A percentile compares a stretch with the other conserved stretches of the same genome.
These are phyloP conservation scores for Ustulina deusta DNA, from an alignment of 2,329 filamentous ascomycete species.

Conservation along the genomic window DNA sequence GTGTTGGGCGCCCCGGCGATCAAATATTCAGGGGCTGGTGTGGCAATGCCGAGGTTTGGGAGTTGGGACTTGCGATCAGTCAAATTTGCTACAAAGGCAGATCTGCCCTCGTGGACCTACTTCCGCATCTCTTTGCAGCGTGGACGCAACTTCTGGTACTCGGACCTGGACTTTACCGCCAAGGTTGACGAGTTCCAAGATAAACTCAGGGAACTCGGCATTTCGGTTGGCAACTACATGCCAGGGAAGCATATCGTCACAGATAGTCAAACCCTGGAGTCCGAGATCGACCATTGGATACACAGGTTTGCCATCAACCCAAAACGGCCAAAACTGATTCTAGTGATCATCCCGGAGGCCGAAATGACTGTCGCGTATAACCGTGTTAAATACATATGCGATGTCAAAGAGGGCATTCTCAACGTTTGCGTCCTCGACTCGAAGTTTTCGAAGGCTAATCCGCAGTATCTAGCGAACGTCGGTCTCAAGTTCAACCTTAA, in stretches of 20 bases:
- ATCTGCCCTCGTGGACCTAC: slow-evolving; percentile 22
- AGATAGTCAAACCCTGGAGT: neutral
- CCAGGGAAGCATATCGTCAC: slow-evolving; percentile 17
- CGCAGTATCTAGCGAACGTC: slow-evolving; percentile 21
- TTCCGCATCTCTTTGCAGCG: slow-evolving; percentile 16
- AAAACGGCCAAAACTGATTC: slow-evolving; percentile 9
- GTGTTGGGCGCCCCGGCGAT: slow-evolving; percentile 13
- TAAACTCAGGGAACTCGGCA: slow-evolving; percentile 18
- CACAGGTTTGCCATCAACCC: neutral
- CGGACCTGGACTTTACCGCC: neutral
- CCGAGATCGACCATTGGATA: slow-evolving; percentile 18
- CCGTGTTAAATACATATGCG: slow-evolving; percentile 12
- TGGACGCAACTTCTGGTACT: neutral
- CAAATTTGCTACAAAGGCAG: slow-evolving; percentile 13
- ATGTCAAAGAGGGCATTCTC: slow-evolving; percentile 1
- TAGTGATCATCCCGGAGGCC: slow-evolving; percentile 22
- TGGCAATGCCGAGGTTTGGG: slow-evolving; percentile 9
- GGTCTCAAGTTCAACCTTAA: slow-evolving; percentile 30
- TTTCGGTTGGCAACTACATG: slow-evolving; percentile 9
- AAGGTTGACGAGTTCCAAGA: slow-evolving; percentile 20
- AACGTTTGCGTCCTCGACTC: slow-evolving; percentile 21
- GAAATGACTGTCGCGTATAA: slow-evolving; percentile 11
- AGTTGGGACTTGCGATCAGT: slow-evolving; percentile 23
- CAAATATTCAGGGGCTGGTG: neutral
- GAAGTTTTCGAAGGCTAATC: slow-evolving; percentile 20